Evolutionary conservation across 2,329 filamentous ascomycete species (phyloP).

Genomic region (Davidsoniella virescens): DNA sequence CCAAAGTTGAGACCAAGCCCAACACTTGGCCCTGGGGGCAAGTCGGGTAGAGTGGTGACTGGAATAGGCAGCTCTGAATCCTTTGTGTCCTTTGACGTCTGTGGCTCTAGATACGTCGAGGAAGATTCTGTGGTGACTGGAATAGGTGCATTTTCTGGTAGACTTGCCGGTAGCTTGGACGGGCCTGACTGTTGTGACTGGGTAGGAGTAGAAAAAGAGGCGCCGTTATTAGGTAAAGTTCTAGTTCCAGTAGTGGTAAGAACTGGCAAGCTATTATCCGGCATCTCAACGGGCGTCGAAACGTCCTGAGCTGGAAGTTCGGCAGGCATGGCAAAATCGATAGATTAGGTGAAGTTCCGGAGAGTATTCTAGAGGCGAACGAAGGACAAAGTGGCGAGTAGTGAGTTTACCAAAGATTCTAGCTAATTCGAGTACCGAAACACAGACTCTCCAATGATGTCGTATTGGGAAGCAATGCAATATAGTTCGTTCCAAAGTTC

Average conservation of each 20-base stretch:
- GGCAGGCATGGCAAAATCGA: not conserved
- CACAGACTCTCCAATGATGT: no score
- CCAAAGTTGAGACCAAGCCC: constrained; percentile 5
- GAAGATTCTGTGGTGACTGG: not conserved
- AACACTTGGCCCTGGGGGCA: not conserved
- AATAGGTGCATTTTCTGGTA: not conserved
- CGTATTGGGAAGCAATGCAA: no score
- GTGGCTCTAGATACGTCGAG: not conserved
- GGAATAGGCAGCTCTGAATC: no score
- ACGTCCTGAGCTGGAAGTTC: not conserved
- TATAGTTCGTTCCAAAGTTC: no score
- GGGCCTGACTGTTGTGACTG: no score
- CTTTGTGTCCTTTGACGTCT: not conserved
- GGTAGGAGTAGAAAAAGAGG: no score
- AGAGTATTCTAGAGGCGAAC: no score
- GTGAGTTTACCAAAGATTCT: no score
- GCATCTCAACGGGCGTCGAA: not conserved
- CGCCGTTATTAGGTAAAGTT: not conserved
- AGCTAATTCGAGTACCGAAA: no score
- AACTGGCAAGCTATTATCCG: not conserved
- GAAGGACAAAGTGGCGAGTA: no score
- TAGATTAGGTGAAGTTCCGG: no score
- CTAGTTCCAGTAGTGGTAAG: not conserved
- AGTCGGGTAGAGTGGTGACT: no score
- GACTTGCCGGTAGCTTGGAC: not conserved